Conservation (phyloP, 306 rosid genomes). For the Sechiopsis laciniata region DNA sequence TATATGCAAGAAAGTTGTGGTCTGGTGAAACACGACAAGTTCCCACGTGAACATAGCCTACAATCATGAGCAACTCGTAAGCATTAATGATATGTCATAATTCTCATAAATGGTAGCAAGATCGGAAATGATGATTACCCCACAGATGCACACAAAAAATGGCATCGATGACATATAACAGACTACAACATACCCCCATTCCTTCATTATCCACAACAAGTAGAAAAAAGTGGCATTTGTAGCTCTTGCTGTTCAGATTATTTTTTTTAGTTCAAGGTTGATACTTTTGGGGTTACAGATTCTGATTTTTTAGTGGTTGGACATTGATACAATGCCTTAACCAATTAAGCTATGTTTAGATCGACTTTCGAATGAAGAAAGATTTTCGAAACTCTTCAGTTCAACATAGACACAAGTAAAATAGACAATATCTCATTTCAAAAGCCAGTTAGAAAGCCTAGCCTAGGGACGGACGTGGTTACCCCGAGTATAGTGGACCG, state of each 20-base stretch:
- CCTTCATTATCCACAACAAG: no score
- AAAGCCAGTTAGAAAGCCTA: not conserved
- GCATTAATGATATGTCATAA: not conserved
- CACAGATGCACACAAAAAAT: no score
- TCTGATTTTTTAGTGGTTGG: no score
- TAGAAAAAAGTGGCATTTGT: no score
- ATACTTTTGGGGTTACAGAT: no score
- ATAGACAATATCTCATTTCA: not conserved
- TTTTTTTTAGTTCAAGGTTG: no score
- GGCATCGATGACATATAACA: not conserved
- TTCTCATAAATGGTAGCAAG: not conserved
- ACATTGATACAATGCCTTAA: no score
- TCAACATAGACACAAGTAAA: constrained; percentile 1
- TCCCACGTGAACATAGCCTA: constrained; percentile 94
- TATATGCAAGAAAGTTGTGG: constrained; percentile 75
- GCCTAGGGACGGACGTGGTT: no score
- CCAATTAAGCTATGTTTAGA: no score
- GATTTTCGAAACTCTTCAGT: not conserved
- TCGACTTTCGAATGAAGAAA: not conserved
- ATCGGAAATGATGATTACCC: not conserved
- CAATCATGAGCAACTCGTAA: constrained; percentile 21
- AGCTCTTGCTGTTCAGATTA: no score
- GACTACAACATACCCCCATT: not conserved
- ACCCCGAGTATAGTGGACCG: no score
- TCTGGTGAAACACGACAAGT: constrained; percentile 81